Percentiles rank a stretch among this genome's conserved stretches.
Conservation (phyloP, 2,329 filamentous ascomycete genomes). For the Podosphaera fusca region DNA sequence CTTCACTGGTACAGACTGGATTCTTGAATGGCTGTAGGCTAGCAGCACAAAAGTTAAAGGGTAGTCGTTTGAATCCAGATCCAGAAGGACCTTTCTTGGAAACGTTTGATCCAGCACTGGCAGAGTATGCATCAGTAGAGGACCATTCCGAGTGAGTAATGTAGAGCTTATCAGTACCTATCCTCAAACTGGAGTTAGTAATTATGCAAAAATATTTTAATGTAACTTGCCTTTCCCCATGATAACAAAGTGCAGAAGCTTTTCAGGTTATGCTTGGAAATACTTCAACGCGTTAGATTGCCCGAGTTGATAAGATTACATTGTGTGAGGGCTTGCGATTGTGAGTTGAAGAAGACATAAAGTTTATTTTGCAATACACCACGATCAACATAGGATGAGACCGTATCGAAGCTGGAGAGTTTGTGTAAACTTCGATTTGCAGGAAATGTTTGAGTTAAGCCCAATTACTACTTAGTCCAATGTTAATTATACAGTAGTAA, state of each 20-base stretch:
- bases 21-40: constrained; percentile 88
- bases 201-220: background rate
- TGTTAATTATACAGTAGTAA: too few relatives aligned
- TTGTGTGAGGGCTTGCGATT: too few relatives aligned
- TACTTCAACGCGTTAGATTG: too few relatives aligned
- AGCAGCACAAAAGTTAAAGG: constrained; percentile 95
- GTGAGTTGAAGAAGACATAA: too few relatives aligned
- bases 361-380: too few relatives aligned
- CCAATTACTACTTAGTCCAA: too few relatives aligned
- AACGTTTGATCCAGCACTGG: constrained; percentile 49
- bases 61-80: constrained; percentile 61
- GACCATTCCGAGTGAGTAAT: constrained; percentile 98
- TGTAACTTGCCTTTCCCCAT: constrained; percentile 1
- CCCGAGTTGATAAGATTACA: too few relatives aligned
- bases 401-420: too few relatives aligned
- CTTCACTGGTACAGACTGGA: constrained; percentile 71
- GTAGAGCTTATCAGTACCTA: constrained; percentile 17
- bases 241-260: background rate
- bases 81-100: constrained; percentile 32
- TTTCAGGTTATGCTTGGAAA: too few relatives aligned
- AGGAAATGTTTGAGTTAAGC: too few relatives aligned
- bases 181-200: background rate
- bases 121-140: constrained; percentile 69
- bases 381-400: too few relatives aligned
- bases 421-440: too few relatives aligned